Evolutionary conservation across 805 yeast species (phyloP), one percentile per base, ranked within the genome.

Genomic region (Brettanomyces sp.): DNA sequence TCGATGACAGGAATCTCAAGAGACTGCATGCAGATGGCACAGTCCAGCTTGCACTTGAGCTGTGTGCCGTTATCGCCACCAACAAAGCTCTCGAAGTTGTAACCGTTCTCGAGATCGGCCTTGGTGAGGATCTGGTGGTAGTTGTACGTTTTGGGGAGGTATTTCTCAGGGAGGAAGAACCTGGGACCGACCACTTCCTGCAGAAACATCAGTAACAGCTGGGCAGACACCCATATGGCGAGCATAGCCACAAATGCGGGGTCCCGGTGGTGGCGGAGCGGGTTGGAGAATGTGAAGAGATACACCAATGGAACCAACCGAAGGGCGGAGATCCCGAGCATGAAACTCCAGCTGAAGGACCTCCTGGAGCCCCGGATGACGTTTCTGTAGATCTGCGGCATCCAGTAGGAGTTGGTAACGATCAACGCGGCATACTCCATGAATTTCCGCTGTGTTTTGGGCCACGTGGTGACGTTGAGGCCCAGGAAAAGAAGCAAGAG

Each of bases 11-110:
- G 82, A 21, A 85, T 59, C 22, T 80, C 80, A n/a, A 87, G 76
- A 9, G 77, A 77, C 45, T 73, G 78, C 96, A 90, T 89, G 67
- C 97, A 90, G 50, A 90, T 87, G 6, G 95, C 85, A 69, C 97
- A 90, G 52, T 83, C 93, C 8, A 80, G 73, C 43, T 75, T 67
- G 55, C 77, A 76, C 43, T 63, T 60, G 13, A n/a, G 67, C 59
- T 45, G 66, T 56, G 51, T 46, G 18, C 47, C 37, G 7, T 49
- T 45, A 23, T 59, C 53, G 14, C 55, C 53, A 13, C 52, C 52
- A 1, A 62, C 59, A 25, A 43, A 43, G 41, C 22, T 67, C 58
- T 78, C 83, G 18, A 76, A 61, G 18, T 80, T 76, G 54, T 77
- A 80, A 5, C 82, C 83, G 39, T 67, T 65, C 55, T 84, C 89